Conservation (phyloP, 202 grass and related monocot genomes). For the Setaria italica region DNA sequence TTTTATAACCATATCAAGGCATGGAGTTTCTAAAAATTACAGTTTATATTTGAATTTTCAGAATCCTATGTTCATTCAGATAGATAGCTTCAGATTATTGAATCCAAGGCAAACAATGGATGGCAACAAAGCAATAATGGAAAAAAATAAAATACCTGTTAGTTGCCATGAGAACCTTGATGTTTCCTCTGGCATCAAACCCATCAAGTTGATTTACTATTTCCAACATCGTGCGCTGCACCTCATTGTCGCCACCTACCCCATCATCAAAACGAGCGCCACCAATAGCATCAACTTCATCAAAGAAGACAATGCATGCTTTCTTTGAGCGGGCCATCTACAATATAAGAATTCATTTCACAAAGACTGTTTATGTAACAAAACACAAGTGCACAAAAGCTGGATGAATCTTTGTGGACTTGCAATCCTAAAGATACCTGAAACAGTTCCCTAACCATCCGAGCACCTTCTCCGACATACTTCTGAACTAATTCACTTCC, state of each 20-base stretch:
- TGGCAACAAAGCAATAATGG: neutral
- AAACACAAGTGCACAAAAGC: slow-evolving; percentile 6
- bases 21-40: neutral
- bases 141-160: slow-evolving; percentile 68
- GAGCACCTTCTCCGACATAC: slow-evolving; percentile 90
- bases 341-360: slow-evolving; percentile 28
- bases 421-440: slow-evolving; percentile 57
- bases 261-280: slow-evolving; percentile 99
- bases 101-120: neutral
- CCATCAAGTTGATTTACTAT: slow-evolving; percentile 98
- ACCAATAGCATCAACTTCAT: slow-evolving; percentile 97
- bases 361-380: neutral
- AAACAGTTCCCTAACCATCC: slow-evolving; percentile 94
- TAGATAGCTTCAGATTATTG: slow-evolving; percentile 14
- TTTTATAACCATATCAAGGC: neutral
- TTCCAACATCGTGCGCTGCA: slow-evolving; percentile 98
- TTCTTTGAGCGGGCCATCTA: slow-evolving; percentile 98
- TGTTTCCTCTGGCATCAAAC: slow-evolving; percentile 95
- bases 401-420: slow-evolving; percentile 16
- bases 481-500: slow-evolving; percentile 96
- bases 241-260: slow-evolving; percentile 93
- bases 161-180: slow-evolving; percentile 99
- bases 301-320: slow-evolving; percentile 97
- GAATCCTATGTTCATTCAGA: slow-evolving; percentile 19
- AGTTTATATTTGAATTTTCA: neutral